Evolutionary conservation across 2,329 filamentous ascomycete genomes (phyloP).

Genomic region (Amauroascus niger): DNA sequence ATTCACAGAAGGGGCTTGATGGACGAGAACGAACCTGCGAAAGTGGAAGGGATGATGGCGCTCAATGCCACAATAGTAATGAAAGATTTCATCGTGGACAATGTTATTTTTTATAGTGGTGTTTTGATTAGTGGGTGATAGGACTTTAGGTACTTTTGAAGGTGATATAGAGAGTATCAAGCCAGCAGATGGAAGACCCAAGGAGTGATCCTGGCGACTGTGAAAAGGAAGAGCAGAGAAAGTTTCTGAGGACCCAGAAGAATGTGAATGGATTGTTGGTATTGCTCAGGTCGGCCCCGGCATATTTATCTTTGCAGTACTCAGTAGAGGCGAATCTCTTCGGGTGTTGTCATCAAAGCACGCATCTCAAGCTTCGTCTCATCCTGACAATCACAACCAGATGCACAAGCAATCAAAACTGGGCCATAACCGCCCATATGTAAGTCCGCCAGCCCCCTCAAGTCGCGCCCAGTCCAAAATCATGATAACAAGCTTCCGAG

Average conservation of each 20-base stretch:
- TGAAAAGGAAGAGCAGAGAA: too few relatives aligned
- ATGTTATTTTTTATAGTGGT: not conserved
- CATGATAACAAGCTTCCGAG: conserved; percentile 1
- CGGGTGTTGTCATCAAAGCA: not conserved
- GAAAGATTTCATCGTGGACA: not conserved
- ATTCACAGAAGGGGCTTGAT: not conserved
- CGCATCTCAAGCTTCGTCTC: not conserved
- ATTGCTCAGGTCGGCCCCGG: not conserved
- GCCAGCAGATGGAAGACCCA: too few relatives aligned
- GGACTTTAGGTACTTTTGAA: too few relatives aligned
- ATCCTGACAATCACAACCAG: not conserved
- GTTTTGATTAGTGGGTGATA: not conserved
- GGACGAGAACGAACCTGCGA: not conserved
- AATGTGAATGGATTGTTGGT: not conserved
- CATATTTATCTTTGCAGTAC: not conserved
- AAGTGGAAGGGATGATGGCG: not conserved
- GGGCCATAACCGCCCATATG: conserved; percentile 1
- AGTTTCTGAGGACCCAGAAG: not conserved
- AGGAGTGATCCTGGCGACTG: too few relatives aligned
- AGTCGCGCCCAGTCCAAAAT: not conserved
- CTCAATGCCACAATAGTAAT: not conserved
- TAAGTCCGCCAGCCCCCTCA: not conserved
- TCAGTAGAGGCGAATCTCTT: not conserved
- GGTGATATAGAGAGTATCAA: too few relatives aligned
- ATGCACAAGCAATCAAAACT: not conserved